Evolutionary conservation across 192 early-diverging fungal genomes (phyloP), one percentile per base, ranked within the genome.

Genomic region (Podila verticillata): DNA sequence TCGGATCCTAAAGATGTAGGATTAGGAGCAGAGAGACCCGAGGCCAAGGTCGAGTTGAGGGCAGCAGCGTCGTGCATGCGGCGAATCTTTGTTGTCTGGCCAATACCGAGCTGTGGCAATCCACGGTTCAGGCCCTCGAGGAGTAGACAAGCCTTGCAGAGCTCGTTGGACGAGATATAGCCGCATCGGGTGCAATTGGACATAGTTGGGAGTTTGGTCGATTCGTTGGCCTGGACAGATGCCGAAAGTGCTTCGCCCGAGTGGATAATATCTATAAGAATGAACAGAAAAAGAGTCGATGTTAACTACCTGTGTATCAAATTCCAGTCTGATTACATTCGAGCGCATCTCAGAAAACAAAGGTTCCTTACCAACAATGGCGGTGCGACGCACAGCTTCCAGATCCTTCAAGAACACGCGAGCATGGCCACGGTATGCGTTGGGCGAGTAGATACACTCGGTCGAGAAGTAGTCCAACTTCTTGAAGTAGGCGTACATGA

Each of bases 401-500:
- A 99, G 85, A 75, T 98, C 96, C 83, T 99, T 99, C 39, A 99
- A 86, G 82, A 97, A 98, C 26, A 92, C 91, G 49, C 98, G 88
- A 12, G 96, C 98, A 82, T 98, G 90, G 7, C 98, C 98, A 48
- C 98, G 93, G 66, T 98, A 99, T 7, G 98, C 96, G 72, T 99
- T 96, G 29, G 97, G 97, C 35, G 96, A 95, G 83, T 99, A 99
- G 26, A 95, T 96, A 79, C 98, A 99, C 79, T 99, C 98, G 13
- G 98, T 99, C 15, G 96, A 97, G 64, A 99, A 99, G 86, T 99
- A 99, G 75, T 99, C 98, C 28, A 99, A 85, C 39, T 95, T 92
- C 83, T 95, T 94, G 74, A 96, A 96, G 74, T 99, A 98, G 26
- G 98, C 98, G 72, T 99, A 85, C 97, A 99, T 97, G 73, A 99